These are phyloP conservation scores for Seminavis robusta DNA, from an alignment of 108 stramenopile species.

Conservation along the genomic window DNA sequence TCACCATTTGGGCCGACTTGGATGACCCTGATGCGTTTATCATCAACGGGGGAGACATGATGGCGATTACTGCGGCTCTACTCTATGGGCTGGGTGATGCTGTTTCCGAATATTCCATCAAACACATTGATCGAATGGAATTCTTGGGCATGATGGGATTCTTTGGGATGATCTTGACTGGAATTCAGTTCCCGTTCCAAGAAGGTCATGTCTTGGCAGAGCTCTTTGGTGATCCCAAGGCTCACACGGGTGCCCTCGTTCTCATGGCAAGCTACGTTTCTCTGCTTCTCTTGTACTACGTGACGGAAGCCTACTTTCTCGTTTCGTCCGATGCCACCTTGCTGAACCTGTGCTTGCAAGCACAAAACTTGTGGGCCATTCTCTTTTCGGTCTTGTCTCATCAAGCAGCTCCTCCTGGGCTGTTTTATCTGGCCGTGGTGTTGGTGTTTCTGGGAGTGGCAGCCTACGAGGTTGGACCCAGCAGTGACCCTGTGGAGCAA, in stretches of 20 bases:
- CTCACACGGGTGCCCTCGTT: slow-evolving; percentile 9
- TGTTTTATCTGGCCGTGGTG: slow-evolving; percentile 79
- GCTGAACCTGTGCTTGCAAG: slow-evolving; percentile 64
- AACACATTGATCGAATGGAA: slow-evolving; percentile 58
- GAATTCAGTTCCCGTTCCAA: slow-evolving; percentile 31
- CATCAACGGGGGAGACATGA: slow-evolving; percentile 44
- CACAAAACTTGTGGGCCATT: slow-evolving; percentile 69
- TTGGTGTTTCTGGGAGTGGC: slow-evolving; percentile 80
- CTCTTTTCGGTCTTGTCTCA: slow-evolving; percentile 37
- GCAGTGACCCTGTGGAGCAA: too few relatives aligned
- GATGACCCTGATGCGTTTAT: neutral
- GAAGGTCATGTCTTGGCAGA: slow-evolving; percentile 27
- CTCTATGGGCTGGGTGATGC: slow-evolving; percentile 64
- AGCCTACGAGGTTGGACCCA: slow-evolving; percentile 77
- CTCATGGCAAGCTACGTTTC: slow-evolving; percentile 40
- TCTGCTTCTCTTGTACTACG: slow-evolving; percentile 45
- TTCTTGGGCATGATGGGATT: slow-evolving; percentile 76
- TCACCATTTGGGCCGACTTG: slow-evolving; percentile 41
- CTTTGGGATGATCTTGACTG: slow-evolving; percentile 50
- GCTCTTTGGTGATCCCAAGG: neutral
- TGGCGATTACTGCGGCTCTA: slow-evolving; percentile 56
- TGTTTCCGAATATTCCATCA: slow-evolving; percentile 56
- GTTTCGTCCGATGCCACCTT: slow-evolving; percentile 65
- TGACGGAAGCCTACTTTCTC: slow-evolving; percentile 47
- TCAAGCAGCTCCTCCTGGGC: slow-evolving; percentile 35